Conservation (phyloP, 345 rosid species). For the Reutealis trisperma region DNA sequence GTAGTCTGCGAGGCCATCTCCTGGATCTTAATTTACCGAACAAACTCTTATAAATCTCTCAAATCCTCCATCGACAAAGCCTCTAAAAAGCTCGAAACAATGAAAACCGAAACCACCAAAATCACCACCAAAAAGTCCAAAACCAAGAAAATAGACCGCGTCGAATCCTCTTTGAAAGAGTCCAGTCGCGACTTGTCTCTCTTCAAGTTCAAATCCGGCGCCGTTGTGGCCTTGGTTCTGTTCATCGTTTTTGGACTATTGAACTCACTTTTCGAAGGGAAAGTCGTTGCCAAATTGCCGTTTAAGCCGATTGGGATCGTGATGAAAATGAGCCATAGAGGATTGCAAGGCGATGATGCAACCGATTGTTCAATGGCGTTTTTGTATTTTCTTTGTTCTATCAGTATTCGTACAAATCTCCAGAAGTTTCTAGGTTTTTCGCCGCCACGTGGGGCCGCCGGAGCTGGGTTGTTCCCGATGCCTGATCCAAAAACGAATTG, state of each 20-base stretch:
- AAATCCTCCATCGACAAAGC: slow-evolving; percentile 95
- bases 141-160: slow-evolving; percentile 95
- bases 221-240: slow-evolving; percentile 89
- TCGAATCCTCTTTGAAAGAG: slow-evolving; percentile 87
- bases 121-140: slow-evolving; percentile 68
- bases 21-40: slow-evolving; percentile 96
- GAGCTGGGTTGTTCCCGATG: slow-evolving; percentile 86
- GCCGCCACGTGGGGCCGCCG: slow-evolving; percentile 74
- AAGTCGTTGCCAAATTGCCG: slow-evolving; percentile 90
- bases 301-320: slow-evolving; percentile 74
- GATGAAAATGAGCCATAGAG: slow-evolving; percentile 94
- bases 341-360: slow-evolving; percentile 73
- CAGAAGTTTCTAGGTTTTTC: slow-evolving; percentile 83
- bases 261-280: slow-evolving; percentile 92
- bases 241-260: slow-evolving; percentile 86
- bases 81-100: slow-evolving; percentile 88
- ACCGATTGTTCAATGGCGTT: slow-evolving; percentile 99
- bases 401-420: slow-evolving; percentile 85
- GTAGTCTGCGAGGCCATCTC: slow-evolving; percentile 92
- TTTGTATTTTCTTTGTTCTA: slow-evolving; percentile 77
- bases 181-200: slow-evolving; percentile 92
- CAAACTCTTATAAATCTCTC: slow-evolving; percentile 84
- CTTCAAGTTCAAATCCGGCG: slow-evolving; percentile 99
- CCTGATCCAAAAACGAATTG: slow-evolving; percentile 88
- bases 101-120: slow-evolving; percentile 72